Conservation (phyloP, 2,329 filamentous ascomycete species). For the Ophiognomonia clavigignenti-juglandacearum region DNA sequence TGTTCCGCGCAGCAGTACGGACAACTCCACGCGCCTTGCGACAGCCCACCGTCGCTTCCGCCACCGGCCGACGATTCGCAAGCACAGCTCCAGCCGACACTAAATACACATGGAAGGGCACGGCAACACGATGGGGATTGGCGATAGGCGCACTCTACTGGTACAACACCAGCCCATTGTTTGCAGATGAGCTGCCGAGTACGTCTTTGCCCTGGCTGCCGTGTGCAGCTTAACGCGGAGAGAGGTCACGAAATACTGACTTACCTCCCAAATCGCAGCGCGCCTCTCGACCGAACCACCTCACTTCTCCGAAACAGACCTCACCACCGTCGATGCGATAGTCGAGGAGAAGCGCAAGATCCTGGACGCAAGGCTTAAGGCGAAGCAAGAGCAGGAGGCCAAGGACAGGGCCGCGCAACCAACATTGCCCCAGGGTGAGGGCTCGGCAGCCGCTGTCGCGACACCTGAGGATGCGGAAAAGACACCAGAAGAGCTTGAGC, state of each 20-base stretch:
- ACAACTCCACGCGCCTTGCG: constrained; percentile 41
- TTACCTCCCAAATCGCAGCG: constrained; percentile 18
- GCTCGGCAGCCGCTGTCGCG: constrained; percentile 19
- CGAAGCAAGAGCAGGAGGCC: constrained; percentile 14
- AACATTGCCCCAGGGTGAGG: constrained; percentile 24
- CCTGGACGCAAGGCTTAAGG: constrained; percentile 28
- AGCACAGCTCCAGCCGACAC: constrained; percentile 56
- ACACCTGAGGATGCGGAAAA: constrained; percentile 14
- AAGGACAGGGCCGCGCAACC: constrained; percentile 22
- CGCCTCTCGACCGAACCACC: constrained; percentile 37
- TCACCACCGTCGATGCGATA: constrained; percentile 63
- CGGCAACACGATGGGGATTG: constrained; percentile 66
- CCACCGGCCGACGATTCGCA: constrained; percentile 44
- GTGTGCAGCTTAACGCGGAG: neutral
- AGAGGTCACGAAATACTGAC: neutral
- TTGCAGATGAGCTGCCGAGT: constrained; percentile 79
- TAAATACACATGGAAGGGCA: constrained; percentile 77
- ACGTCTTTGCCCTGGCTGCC: constrained; percentile 30
- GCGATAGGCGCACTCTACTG: constrained; percentile 79
- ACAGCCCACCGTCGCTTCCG: constrained; percentile 33
- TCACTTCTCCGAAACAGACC: constrained; percentile 51
- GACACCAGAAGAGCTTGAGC: constrained; percentile 58
- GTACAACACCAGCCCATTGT: constrained; percentile 85
- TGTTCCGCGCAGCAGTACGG: constrained; percentile 51
- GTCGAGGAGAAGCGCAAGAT: constrained; percentile 58